Percentiles rank a stretch among this genome's conserved stretches.
Conservation (phyloP, 202 grass and related monocot species). For the Setaria viridis region DNA sequence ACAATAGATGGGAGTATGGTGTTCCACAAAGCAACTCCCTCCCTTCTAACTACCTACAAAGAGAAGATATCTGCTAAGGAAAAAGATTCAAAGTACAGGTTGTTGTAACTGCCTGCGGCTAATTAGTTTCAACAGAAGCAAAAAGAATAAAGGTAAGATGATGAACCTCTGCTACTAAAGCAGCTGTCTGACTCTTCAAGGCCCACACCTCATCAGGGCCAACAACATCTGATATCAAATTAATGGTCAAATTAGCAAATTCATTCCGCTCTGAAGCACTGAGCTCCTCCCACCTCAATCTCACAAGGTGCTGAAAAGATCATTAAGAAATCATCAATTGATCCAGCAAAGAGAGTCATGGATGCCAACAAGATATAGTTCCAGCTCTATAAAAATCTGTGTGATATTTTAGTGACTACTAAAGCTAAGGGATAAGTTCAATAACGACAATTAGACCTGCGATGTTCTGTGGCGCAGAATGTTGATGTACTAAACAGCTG, state of each 20-base stretch:
- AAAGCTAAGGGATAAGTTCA: neutral
- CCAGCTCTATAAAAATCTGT: neutral
- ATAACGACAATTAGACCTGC: neutral
- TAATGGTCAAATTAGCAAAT: slow-evolving; percentile 85
- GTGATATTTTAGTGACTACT: neutral
- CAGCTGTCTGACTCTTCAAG: slow-evolving; percentile 98
- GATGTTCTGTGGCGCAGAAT: neutral
- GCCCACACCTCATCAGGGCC: slow-evolving; percentile 91
- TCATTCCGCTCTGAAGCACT: slow-evolving; percentile 79
- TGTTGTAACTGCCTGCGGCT: neutral
- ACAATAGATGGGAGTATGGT: slow-evolving; percentile 83
- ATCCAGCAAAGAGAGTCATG: neutral
- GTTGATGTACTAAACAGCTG: neutral
- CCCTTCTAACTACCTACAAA: slow-evolving; percentile 92
- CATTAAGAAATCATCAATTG: slow-evolving; percentile 43
- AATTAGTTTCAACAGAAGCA: slow-evolving; percentile 19
- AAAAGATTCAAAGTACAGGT: slow-evolving; percentile 34
- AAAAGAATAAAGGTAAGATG: slow-evolving; percentile 31
- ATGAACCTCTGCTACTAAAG: slow-evolving; percentile 90
- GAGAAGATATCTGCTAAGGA: slow-evolving; percentile 47
- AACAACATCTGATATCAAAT: slow-evolving; percentile 82
- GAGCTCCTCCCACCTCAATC: slow-evolving; percentile 96
- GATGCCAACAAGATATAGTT: slow-evolving; percentile 12
- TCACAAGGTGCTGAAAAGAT: slow-evolving; percentile 85
- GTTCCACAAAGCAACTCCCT: slow-evolving; percentile 85